These are phyloP conservation scores for Cladorrhinum sp. DNA, from an alignment of 2,329 filamentous ascomycete genomes.

Conservation along the genomic window DNA sequence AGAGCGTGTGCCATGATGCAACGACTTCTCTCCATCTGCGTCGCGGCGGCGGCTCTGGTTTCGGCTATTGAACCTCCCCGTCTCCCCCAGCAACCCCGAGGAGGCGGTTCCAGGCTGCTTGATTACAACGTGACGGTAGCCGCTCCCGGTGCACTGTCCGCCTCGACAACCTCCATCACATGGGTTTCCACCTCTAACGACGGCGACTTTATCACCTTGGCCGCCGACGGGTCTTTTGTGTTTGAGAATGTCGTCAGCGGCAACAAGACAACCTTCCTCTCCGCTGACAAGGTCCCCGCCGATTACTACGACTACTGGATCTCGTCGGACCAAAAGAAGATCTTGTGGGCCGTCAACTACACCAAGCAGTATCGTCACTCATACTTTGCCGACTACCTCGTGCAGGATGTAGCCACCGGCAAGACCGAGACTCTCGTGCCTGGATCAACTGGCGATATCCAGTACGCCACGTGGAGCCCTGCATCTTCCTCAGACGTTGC, in stretches of 20 bases:
- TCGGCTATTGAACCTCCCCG: constrained; percentile 49
- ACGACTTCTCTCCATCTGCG: constrained; percentile 16
- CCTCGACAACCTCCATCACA: constrained; percentile 46
- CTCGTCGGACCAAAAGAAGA: constrained; percentile 54
- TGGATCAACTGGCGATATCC: constrained; percentile 61
- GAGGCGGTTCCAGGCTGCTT: constrained; percentile 54
- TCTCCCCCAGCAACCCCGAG: constrained; percentile 52
- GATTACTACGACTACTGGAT: constrained; percentile 59
- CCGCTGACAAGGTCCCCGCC: constrained; percentile 54
- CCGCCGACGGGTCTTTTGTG: constrained; percentile 50
- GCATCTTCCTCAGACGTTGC: constrained; percentile 53
- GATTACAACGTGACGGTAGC: constrained; percentile 57
- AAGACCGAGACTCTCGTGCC: constrained; percentile 52
- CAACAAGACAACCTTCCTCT: constrained; percentile 54
- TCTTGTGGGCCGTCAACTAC: constrained; percentile 62
- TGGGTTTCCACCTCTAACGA: constrained; percentile 60
- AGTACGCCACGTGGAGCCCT: constrained; percentile 62
- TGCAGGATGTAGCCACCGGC: constrained; percentile 60
- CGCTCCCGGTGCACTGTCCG: constrained; percentile 37
- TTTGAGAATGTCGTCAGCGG: constrained; percentile 61
- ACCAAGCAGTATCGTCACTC: constrained; percentile 68
- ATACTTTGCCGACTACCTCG: constrained; percentile 64
- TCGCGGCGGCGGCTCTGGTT: constrained; percentile 19
- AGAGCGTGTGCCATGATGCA: constrained; percentile 18
- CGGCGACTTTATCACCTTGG: constrained; percentile 57